These are phyloP conservation scores for Secale cereale DNA, from an alignment of 176 grass and related monocot species.

Conservation along the genomic window DNA sequence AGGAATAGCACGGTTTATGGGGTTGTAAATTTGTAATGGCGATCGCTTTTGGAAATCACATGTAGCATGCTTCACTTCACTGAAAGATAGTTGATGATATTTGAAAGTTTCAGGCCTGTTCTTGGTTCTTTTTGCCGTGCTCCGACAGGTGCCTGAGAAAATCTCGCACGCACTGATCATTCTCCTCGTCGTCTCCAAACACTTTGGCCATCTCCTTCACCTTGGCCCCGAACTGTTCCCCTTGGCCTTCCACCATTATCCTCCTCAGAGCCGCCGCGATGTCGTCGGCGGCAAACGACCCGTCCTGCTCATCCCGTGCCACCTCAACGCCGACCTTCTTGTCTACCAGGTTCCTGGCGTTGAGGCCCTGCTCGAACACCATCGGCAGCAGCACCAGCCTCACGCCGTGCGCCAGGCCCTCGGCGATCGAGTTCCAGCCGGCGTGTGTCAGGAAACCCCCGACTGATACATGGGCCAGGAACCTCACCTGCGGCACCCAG, in stretches of 20 bases:
- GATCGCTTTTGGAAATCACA: background rate
- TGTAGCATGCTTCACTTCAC: background rate
- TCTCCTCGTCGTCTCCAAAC: slow-evolving; percentile 44
- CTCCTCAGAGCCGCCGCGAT: slow-evolving; percentile 40
- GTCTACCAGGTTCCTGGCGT: slow-evolving; percentile 42
- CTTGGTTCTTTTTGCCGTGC: background rate
- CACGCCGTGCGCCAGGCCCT: slow-evolving; percentile 41
- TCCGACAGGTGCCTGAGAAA: slow-evolving; percentile 37
- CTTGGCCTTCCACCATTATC: slow-evolving; percentile 47
- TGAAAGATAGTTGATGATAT: background rate
- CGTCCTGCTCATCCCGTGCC: slow-evolving; percentile 38
- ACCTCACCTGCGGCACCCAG: slow-evolving; percentile 50
- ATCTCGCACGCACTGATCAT: slow-evolving; percentile 33
- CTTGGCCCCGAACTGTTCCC: slow-evolving; percentile 21
- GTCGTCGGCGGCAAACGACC: slow-evolving; percentile 36
- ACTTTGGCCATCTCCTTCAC: slow-evolving; percentile 36
- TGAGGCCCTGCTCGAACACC: slow-evolving; percentile 64
- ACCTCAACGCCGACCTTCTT: slow-evolving; percentile 47
- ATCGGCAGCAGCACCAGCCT: slow-evolving; percentile 47
- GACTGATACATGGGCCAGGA: slow-evolving; percentile 46
- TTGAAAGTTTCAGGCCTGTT: background rate
- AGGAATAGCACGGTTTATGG: background rate
- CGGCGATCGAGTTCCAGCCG: slow-evolving; percentile 52
- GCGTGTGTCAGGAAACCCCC: slow-evolving; percentile 60
- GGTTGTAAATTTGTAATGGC: background rate